Evolutionary conservation across 2,329 filamentous ascomycete genomes (phyloP).

Genomic region (Exophiala aquamarina): DNA sequence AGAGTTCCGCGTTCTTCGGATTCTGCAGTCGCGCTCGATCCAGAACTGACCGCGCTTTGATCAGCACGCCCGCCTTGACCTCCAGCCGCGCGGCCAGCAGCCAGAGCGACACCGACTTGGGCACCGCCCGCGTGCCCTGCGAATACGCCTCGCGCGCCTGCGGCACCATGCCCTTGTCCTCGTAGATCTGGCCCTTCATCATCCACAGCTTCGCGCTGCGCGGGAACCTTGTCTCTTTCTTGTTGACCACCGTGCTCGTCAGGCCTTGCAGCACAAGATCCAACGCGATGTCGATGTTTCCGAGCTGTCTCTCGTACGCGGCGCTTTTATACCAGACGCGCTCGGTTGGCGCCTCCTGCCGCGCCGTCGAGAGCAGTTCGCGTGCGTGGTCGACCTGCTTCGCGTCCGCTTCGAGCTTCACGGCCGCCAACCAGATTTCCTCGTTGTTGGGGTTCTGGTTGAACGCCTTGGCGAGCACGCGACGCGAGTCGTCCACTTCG

Average conservation of each 20-base stretch:
- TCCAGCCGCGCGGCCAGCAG: constrained; percentile 85
- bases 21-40: constrained; percentile 86
- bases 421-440: constrained; percentile 94
- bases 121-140: constrained; percentile 82
- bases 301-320: constrained; percentile 84
- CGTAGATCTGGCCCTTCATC: constrained; percentile 98
- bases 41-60: constrained; percentile 91
- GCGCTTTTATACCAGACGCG: constrained; percentile 97
- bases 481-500: constrained; percentile 80
- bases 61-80: constrained; percentile 76
- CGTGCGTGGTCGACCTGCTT: constrained; percentile 78
- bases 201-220: constrained; percentile 89
- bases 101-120: constrained; percentile 83
- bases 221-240: constrained; percentile 73
- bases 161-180: constrained; percentile 72
- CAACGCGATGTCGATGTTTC: constrained; percentile 75
- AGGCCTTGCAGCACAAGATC: constrained; percentile 79
- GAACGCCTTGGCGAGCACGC: constrained; percentile 85
- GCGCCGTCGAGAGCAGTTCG: constrained; percentile 75
- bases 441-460: constrained; percentile 95
- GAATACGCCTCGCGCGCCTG: constrained; percentile 89
- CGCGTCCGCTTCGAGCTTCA: constrained; percentile 93
- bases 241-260: constrained; percentile 24
- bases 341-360: constrained; percentile 87
- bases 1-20: constrained; percentile 79